Percentiles rank a stretch among this genome's conserved stretches.
Evolutionary conservation across 2,329 filamentous ascomycete species (phyloP).

Genomic region (Rachicladosporium sp.): DNA sequence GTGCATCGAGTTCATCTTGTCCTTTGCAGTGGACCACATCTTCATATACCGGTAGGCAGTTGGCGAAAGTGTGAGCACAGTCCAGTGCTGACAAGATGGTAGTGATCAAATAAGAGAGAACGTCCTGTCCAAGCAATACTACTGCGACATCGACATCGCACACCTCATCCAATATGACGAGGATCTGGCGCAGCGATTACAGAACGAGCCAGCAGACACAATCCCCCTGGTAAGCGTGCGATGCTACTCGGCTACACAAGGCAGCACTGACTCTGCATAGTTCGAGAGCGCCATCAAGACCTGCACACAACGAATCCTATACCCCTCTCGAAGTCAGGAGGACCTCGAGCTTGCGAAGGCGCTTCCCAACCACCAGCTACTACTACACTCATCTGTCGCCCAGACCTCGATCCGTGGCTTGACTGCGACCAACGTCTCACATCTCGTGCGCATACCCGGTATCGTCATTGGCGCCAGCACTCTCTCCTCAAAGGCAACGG

Average conservation of each 20-base stretch:
- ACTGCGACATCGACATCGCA: conserved; percentile 89
- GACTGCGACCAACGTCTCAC: conserved; percentile 81
- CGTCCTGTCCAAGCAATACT: conserved; percentile 85
- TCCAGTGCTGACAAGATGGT: conserved; percentile 20
- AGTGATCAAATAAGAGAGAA: conserved; percentile 95
- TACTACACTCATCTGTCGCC: conserved; percentile 83
- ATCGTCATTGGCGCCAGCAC: conserved; percentile 97
- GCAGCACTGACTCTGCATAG: conserved; percentile 34
- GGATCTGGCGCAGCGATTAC: conserved; percentile 79
- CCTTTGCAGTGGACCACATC: conserved; percentile 84
- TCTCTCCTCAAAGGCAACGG: conserved; percentile 87
- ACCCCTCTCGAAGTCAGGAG: conserved; percentile 56
- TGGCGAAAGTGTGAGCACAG: no score
- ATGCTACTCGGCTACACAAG: not conserved
- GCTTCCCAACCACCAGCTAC: conserved; percentile 75
- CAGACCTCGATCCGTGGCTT: conserved; percentile 89
- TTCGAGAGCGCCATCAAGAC: conserved; percentile 83
- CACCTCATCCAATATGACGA: conserved; percentile 95
- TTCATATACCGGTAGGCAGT: conserved; percentile 77
- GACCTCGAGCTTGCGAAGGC: conserved; percentile 37
- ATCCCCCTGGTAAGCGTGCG: conserved; percentile 62
- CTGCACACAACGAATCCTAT: conserved; percentile 89
- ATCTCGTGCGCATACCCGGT: conserved; percentile 90
- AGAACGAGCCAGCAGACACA: conserved; percentile 80
- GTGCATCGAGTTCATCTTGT: conserved; percentile 81